Percentiles rank a stretch among this genome's conserved stretches.
Evolutionary conservation across 164 flowering plant genomes (phyloP).

Genomic region (Vitis rotundifolia): DNA sequence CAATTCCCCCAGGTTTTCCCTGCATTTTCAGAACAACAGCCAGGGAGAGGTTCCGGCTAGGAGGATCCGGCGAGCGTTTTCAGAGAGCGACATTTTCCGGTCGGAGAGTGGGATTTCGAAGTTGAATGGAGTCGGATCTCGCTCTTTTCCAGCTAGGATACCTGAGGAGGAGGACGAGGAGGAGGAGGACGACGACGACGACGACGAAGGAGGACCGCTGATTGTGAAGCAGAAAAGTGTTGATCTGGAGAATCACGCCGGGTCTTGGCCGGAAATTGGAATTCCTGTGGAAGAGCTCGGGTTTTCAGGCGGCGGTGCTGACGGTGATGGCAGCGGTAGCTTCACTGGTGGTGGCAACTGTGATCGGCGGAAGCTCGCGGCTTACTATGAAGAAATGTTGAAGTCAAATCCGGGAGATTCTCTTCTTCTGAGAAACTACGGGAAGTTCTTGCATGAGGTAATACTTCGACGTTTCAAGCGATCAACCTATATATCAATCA

Average conservation of each 20-base stretch:
- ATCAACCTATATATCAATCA: not conserved
- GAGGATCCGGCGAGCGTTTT: slow-evolving; percentile 36
- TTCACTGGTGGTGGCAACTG: slow-evolving; percentile 19
- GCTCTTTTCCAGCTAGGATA: slow-evolving; percentile 34
- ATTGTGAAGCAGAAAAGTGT: slow-evolving; percentile 3
- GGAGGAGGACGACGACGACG: not conserved
- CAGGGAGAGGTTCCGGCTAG: not conserved
- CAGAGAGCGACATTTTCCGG: slow-evolving; percentile 37
- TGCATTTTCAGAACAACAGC: slow-evolving; percentile 27
- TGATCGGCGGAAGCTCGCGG: slow-evolving; percentile 49
- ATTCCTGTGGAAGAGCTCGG: slow-evolving; percentile 29
- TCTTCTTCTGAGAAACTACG: slow-evolving; percentile 75
- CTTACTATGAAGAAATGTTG: slow-evolving; percentile 62
- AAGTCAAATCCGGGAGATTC: slow-evolving; percentile 62
- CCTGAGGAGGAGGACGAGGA: slow-evolving; percentile 35
- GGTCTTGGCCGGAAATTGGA: slow-evolving; percentile 17
- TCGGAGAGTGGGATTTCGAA: slow-evolving; percentile 9
- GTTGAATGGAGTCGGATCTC: slow-evolving; percentile 20
- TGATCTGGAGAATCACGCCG: slow-evolving; percentile 10
- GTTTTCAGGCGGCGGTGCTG: slow-evolving; percentile 29
- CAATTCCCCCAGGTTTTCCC: slow-evolving; percentile 28
- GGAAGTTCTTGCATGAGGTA: slow-evolving; percentile 80
- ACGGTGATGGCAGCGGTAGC: slow-evolving; percentile 26
- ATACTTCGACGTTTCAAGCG: no score
- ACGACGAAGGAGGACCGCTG: slow-evolving; percentile 10